Conservation (phyloP, 1,284 basidiomycete species). For the Trichosporon asahii region DNA sequence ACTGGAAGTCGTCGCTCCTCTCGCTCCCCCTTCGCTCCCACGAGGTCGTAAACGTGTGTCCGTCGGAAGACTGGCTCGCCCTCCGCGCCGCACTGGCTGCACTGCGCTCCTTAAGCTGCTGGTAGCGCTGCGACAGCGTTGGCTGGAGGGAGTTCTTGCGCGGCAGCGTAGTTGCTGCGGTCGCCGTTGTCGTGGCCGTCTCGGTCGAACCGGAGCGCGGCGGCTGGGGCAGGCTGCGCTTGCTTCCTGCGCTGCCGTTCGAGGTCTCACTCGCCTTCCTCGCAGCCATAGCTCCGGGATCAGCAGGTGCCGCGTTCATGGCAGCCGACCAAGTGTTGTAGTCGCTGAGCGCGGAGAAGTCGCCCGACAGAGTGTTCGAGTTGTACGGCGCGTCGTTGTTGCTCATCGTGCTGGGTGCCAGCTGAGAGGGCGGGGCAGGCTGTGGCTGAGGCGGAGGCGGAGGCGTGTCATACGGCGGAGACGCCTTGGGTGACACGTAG, state of each 20-base stretch:
- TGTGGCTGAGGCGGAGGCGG: no score
- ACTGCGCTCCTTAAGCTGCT: slow-evolving; percentile 8
- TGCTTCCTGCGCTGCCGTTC: background rate
- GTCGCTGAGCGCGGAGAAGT: background rate
- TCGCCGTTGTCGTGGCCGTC: background rate
- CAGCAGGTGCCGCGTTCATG: background rate
- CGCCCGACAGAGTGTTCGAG: background rate
- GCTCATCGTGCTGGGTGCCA: background rate
- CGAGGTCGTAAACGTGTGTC: background rate
- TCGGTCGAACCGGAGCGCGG: background rate
- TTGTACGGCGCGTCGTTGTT: background rate
- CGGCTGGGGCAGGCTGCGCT: background rate
- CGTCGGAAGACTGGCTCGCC: slow-evolving; percentile 2
- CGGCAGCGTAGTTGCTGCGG: background rate
- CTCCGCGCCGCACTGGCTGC: background rate
- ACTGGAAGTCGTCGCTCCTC: background rate
- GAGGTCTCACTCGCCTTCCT: background rate
- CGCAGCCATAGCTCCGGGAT: background rate
- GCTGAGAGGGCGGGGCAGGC: background rate
- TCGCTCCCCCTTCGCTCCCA: background rate
- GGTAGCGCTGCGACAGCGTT: slow-evolving; percentile 4
- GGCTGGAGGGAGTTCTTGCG: background rate
- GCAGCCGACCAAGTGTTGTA: slow-evolving; percentile 5
- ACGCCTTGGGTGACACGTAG: background rate
- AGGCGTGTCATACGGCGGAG: background rate